Base-by-base conservation (phyloP, 2,329 filamentous ascomycete species). In the Juglanconis juglandina region DNA sequence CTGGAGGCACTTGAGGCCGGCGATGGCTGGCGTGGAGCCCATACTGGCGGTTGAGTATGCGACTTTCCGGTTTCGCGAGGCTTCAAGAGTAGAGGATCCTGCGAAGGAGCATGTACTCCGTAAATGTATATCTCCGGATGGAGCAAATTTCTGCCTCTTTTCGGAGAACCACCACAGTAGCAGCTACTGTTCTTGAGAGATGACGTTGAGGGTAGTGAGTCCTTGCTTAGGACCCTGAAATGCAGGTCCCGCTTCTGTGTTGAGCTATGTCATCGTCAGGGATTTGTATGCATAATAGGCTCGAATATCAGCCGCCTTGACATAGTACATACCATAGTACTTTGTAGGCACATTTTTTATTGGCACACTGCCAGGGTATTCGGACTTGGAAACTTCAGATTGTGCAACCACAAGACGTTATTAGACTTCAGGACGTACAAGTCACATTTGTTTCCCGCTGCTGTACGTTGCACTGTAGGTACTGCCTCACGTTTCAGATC, bases 1-100 rank as follows among this genome's bases (percentile, higher is more conserved):
- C 64, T 84, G 81, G 60, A 80, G 52, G 59, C 55, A 73, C 66
- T 87, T 86, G 61, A 89, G 78, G 37, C 56, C 59, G 61, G 81
- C 73, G 59, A 82, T 72, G 59, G 84, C 82, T 54, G 77, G 75
- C 54, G 77, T 74, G 63, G 77, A 68, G 59, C 77, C 80, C 83
- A 86, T 86, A 54, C 61, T 76, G 68, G 53, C 5, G 34, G 13
- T 30, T 33, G 3, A 4, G 14, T 13, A 9, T 35, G 17, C 17
- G 3, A 13, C 33, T 4, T 34, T 34, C 42, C 8, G 17, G 50
- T 39, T n/a, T 10, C 37, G 17, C 11, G 7, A 32, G 24, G 44
- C 11, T n/a, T 6, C 13, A 39, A 10, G 24, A 35, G 46, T 7
- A 5, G 6, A 9, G 49, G 24, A 8, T 39, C 37, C 11, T 7